Evolutionary conservation across 2,329 filamentous ascomycete genomes (phyloP).

Genomic region (Leptographium flavum): DNA sequence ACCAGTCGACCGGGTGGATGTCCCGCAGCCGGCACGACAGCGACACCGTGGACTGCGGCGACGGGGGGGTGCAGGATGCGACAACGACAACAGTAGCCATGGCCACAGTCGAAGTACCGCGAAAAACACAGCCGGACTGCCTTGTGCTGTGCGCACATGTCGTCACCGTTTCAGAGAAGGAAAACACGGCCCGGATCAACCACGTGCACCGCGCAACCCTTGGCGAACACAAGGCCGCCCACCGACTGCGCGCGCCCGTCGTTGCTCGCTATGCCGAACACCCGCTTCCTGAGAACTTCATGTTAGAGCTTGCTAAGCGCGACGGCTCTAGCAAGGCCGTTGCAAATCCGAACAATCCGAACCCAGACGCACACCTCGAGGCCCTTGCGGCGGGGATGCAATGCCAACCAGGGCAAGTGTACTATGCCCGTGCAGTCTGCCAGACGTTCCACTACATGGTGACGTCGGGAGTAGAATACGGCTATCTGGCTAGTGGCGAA

Average conservation of each 20-base stretch:
- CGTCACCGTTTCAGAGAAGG: neutral
- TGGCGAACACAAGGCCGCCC: neutral
- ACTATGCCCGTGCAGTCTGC: neutral
- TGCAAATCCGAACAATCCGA: neutral
- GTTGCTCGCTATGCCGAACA: neutral
- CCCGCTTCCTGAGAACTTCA: neutral
- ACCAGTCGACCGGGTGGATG: neutral
- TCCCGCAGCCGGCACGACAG: neutral
- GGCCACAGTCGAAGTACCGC: neutral
- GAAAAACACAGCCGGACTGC: neutral
- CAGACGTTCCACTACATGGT: conserved; percentile 3
- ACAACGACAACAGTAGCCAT: neutral
- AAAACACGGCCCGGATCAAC: neutral
- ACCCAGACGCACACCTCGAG: neutral
- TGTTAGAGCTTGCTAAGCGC: neutral
- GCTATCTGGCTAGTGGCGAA: conserved; percentile 1
- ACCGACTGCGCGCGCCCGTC: neutral
- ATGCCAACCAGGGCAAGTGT: neutral
- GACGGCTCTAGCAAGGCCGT: neutral
- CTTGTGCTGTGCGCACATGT: neutral
- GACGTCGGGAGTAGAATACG: neutral
- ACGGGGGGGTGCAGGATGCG: neutral
- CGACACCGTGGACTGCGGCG: neutral
- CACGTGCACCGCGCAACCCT: neutral
- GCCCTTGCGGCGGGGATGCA: neutral